Evolutionary conservation across 2,329 filamentous ascomycete genomes (phyloP).

Genomic region (Calonectria hongkongensis): DNA sequence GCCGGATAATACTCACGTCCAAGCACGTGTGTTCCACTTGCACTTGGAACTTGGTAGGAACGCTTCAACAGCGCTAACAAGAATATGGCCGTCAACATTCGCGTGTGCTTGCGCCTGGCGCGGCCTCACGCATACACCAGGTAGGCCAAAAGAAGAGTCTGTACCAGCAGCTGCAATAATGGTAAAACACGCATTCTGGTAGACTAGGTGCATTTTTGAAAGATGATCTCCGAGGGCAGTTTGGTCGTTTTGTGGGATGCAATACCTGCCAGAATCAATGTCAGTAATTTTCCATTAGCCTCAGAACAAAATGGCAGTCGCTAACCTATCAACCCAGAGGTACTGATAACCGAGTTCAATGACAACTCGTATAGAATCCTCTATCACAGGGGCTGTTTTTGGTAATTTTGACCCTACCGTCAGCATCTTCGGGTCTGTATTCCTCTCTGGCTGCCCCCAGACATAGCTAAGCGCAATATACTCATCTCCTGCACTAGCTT

Average conservation of each 20-base stretch:
- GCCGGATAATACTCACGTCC: constrained; percentile 15
- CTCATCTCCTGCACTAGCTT: neutral
- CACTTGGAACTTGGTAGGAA: neutral
- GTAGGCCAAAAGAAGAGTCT: constrained; percentile 26
- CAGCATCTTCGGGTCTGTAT: neutral
- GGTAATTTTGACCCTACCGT: neutral
- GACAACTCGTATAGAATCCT: constrained; percentile 28
- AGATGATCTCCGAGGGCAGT: constrained; percentile 10
- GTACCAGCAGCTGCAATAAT: constrained; percentile 27
- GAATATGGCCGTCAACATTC: neutral
- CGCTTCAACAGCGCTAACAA: constrained; percentile 20
- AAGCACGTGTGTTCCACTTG: constrained; percentile 23
- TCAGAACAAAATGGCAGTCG: neutral
- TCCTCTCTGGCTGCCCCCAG: constrained; percentile 16
- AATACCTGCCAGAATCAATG: constrained; percentile 7
- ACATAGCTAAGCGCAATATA: constrained; percentile 37
- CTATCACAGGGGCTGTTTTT: constrained; percentile 1
- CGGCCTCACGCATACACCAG: constrained; percentile 6
- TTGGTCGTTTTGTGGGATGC: constrained; percentile 13
- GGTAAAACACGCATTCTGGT: constrained; percentile 16
- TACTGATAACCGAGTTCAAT: constrained; percentile 16
- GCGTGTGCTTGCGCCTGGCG: constrained; percentile 1
- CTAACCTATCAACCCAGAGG: constrained; percentile 33
- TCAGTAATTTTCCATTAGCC: neutral
- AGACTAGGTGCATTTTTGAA: constrained; percentile 28